These are phyloP conservation scores for Cladosporium cucumerinum DNA, from an alignment of 2,329 filamentous ascomycete genomes.

Conservation along the genomic window DNA sequence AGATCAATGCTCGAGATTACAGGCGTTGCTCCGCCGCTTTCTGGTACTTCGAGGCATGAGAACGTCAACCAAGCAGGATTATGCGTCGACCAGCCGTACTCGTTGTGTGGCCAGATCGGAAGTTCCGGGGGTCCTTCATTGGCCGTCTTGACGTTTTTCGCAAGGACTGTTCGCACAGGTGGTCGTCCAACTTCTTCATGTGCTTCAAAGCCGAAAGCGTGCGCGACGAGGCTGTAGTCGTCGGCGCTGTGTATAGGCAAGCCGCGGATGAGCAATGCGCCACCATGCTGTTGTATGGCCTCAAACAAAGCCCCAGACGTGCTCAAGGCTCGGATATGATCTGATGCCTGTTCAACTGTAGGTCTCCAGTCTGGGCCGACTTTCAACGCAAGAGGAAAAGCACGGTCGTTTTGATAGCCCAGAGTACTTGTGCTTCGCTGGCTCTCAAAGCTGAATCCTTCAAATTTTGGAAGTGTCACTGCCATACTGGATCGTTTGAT, in stretches of 20 bases:
- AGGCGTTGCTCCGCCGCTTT: neutral
- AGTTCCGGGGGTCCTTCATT: neutral
- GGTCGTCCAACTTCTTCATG: neutral
- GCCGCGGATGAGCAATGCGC: neutral
- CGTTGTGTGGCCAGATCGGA: neutral
- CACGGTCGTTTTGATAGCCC: neutral
- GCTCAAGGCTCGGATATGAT: neutral
- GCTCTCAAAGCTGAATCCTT: neutral
- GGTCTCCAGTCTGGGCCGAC: neutral
- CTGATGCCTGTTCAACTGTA: neutral
- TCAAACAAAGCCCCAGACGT: neutral
- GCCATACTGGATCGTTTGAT: neutral
- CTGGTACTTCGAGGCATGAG: neutral
- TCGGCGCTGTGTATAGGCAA: neutral
- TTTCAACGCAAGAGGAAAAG: neutral
- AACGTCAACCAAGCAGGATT: neutral
- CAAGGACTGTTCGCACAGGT: neutral
- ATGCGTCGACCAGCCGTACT: neutral
- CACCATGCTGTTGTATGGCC: neutral
- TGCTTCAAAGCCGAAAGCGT: neutral
- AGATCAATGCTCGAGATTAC: neutral
- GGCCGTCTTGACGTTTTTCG: neutral
- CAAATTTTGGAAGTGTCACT: neutral
- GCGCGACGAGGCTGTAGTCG: neutral
- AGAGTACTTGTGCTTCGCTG: neutral